Conservation (phyloP, 768 basidiomycete species). For the Rickenella mellea region DNA sequence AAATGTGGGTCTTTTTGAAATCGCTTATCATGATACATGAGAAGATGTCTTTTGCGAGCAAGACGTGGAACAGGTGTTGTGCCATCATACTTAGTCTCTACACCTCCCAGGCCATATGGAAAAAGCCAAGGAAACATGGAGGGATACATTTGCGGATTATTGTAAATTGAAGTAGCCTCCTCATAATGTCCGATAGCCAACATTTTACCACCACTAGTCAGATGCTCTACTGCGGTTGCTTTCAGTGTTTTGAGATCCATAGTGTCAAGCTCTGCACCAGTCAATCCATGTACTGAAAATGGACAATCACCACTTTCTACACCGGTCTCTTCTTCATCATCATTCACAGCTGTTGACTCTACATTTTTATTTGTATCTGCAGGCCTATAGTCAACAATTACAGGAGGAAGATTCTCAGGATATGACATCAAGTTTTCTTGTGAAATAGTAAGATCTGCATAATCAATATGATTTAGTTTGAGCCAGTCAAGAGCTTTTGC, state of each 20-base stretch:
- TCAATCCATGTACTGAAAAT: neutral
- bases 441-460: conserved; percentile 19
- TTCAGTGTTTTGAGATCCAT: conserved; percentile 17
- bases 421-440: conserved; percentile 10
- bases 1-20: conserved; percentile 30
- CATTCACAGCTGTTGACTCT: conserved; percentile 8
- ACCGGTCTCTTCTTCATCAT: neutral
- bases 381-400: conserved; percentile 14
- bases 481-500: conserved; percentile 23
- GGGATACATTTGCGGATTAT: conserved; percentile 4
- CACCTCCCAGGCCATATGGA: conserved; percentile 26
- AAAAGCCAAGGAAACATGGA: conserved; percentile 21
- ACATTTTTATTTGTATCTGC: conserved; percentile 9
- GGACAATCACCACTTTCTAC: neutral
- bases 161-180: conserved; percentile 1
- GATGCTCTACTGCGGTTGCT: conserved; percentile 8
- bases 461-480: conserved; percentile 23
- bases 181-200: conserved; percentile 13
- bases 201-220: conserved; percentile 15
- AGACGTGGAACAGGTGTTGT: neutral
- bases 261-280: neutral
- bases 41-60: conserved; percentile 17
- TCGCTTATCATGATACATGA: conserved; percentile 30
- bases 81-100: conserved; percentile 13
- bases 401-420: conserved; percentile 25